Conservation (phyloP, 169 alveolate genomes). For the Miamiensis avidus region DNA sequence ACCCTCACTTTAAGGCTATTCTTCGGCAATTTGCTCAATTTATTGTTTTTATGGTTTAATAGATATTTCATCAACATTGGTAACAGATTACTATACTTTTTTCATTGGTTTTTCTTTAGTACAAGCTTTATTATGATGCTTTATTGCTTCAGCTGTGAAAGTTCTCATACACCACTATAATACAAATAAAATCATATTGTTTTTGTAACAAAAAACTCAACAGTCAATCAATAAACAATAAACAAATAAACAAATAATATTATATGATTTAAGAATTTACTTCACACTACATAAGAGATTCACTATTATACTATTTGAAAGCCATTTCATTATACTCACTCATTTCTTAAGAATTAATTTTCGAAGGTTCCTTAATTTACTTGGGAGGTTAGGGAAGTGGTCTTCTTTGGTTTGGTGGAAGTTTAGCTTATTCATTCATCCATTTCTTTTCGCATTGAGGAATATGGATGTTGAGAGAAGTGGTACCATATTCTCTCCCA, state of each 20-base stretch:
- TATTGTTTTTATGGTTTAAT: not conserved
- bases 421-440: constrained; percentile 52
- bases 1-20: not conserved
- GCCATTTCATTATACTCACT: not conserved
- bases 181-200: too few relatives aligned
- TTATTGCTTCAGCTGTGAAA: not conserved
- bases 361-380: not conserved
- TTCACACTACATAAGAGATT: not conserved
- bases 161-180: not conserved
- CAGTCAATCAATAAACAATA: not conserved
- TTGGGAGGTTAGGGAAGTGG: constrained; percentile 57
- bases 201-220: too few relatives aligned
- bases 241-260: too few relatives aligned
- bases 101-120: not conserved
- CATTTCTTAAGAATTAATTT: not conserved
- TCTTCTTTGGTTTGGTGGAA: constrained; percentile 56
- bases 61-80: not conserved
- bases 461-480: constrained; percentile 66
- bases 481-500: constrained; percentile 61
- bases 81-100: not conserved
- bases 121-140: not conserved
- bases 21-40: not conserved
- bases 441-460: constrained; percentile 70
- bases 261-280: not conserved
- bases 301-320: not conserved